Evolutionary conservation across 768 basidiomycete genomes (phyloP), one percentile per base, ranked within the genome.

Genomic region (Lyophyllum semitale): DNA sequence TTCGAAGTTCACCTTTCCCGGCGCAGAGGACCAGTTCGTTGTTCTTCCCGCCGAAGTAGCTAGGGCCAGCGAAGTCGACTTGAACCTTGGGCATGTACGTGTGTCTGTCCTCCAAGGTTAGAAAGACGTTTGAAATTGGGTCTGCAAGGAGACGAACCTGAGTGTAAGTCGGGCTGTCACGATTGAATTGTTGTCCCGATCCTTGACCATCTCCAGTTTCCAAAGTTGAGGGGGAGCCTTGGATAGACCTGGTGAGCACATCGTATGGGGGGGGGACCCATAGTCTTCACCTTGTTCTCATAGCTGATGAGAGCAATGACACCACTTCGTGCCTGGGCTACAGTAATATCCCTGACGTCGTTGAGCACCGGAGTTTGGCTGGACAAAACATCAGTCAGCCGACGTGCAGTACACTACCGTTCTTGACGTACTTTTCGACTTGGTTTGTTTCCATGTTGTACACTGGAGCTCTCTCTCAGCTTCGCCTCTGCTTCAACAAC

Each of bases 11-110:
- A 84, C 90, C 78, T 82, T 93, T 91, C 6, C 86, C 84, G 37
- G 87, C 86, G 62, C 90, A 89, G 5, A 93, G 74, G 11, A 93
- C 84, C 41, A 92, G 74, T 62, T 93, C 88, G 62, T 91, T 87
- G 58, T 88, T 84, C 63, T 82, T 83, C 17, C 91, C 91, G 33
- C 89, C 91, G 51, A 93, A 91, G 71, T 91, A 90, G 64, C 88
- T 89, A 8, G 87, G 84, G 0, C 91, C 91, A 1, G 89, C 86
- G 62, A 91, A 90, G 62, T 91, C 87, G 18, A 89, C 83, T 12
- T 75, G 59, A 12, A 73, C 71, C 64, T 86, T 89, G 8, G 89
- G 85, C 76, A 85, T 81, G 65, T 90, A 92, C 0, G 85, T 91
- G 61, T 90, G 89, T 47, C 87, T 84, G 54, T 12, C 26, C 27